Evolutionary conservation across 306 rosid species (phyloP).

Genomic region (Herpetospermum pedunculosum): DNA sequence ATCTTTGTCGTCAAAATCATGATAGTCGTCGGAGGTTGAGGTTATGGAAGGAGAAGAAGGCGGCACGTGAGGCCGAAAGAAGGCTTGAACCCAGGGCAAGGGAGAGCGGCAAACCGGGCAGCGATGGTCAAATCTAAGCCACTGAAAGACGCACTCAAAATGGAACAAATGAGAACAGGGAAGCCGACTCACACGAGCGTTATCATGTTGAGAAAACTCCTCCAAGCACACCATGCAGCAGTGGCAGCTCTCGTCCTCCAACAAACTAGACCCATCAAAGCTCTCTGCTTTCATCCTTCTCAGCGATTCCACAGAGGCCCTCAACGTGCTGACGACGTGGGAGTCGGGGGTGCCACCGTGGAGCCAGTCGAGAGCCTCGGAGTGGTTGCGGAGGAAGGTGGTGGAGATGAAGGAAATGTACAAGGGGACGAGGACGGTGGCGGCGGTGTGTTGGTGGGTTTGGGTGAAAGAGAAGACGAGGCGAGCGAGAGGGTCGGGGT

Average conservation of each 20-base stretch:
- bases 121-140: not conserved
- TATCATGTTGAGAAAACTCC: no score
- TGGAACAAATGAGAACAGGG: not conserved
- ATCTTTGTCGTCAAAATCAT: not conserved
- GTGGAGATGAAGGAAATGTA: not conserved
- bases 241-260: not conserved
- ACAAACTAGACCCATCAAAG: not conserved
- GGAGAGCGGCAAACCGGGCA: constrained; percentile 1
- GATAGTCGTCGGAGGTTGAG: not conserved
- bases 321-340: not conserved
- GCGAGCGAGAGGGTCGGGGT: not conserved
- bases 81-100: not conserved
- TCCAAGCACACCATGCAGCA: not conserved
- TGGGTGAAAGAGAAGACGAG: not conserved
- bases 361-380: not conserved
- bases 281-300: not conserved
- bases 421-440: not conserved
- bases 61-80: no score
- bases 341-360: not conserved
- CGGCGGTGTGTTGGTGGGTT: not conserved
- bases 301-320: not conserved
- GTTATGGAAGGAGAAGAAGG: no score
- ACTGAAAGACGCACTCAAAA: not conserved
- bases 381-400: not conserved
- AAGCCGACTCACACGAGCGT: not conserved